These are phyloP conservation scores for Astragalus membranaceus DNA, from an alignment of 306 rosid species.

Conservation along the genomic window DNA sequence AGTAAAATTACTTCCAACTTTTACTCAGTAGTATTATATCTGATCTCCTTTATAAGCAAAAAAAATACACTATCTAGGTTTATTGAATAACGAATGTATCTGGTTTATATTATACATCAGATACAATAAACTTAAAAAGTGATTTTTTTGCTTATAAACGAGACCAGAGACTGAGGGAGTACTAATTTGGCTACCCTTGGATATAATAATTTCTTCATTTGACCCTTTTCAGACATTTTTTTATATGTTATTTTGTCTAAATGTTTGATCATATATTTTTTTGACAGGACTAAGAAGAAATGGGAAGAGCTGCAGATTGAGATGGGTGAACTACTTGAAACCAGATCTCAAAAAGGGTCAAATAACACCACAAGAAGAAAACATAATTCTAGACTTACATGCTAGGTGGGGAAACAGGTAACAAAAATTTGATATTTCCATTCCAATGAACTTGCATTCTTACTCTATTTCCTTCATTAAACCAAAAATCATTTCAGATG, in stretches of 20 bases:
- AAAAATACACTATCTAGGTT: too few relatives aligned
- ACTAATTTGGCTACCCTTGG: too few relatives aligned
- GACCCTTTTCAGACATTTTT: too few relatives aligned
- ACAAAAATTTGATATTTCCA: background rate
- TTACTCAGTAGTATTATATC: background rate
- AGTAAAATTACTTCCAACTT: background rate
- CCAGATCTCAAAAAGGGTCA: conserved; percentile 62
- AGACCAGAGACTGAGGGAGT: too few relatives aligned
- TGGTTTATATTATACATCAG: background rate
- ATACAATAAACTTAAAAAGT: too few relatives aligned
- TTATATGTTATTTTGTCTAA: too few relatives aligned
- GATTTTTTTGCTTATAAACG: too few relatives aligned
- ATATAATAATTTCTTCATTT: too few relatives aligned
- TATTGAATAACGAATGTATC: too few relatives aligned
- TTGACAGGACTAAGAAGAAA: conserved; percentile 67
- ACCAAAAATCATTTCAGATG: conserved; percentile 38
- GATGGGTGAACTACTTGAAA: conserved; percentile 88
- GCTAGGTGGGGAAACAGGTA: conserved; percentile 99
- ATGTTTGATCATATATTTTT: background rate
- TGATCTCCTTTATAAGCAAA: too few relatives aligned
- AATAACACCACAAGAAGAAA: conserved; percentile 93
- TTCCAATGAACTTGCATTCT: background rate
- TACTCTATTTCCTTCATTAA: background rate
- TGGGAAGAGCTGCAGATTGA: conserved; percentile 88
- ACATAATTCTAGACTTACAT: conserved; percentile 82